phyloP scores from a whole-genome alignment of 345 rosid genomes.

The Psidium guajava region DNA sequence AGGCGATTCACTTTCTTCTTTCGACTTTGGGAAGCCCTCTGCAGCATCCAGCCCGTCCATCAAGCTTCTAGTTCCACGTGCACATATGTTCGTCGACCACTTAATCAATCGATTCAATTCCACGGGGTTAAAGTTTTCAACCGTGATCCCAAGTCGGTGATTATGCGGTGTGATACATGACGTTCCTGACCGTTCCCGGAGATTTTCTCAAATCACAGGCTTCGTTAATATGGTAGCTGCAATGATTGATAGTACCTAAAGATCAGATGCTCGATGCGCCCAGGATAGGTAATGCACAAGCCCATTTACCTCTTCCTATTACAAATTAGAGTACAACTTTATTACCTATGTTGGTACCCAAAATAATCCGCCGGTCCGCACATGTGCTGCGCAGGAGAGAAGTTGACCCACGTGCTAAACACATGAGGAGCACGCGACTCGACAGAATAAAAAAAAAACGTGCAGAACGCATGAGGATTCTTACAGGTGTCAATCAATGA shows the following conservation, averaged over 20 bases:
- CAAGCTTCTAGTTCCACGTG: neutral
- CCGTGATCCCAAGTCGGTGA: too few relatives aligned
- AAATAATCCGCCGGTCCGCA: too few relatives aligned
- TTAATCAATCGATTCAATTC: neutral
- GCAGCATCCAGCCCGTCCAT: neutral
- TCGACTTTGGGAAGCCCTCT: neutral
- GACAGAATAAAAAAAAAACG: too few relatives aligned
- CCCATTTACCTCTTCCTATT: neutral
- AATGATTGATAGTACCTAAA: neutral
- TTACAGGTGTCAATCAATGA: too few relatives aligned
- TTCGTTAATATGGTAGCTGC: neutral
- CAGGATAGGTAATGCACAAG: neutral
- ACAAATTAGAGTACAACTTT: neutral
- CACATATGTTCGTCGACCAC: neutral
- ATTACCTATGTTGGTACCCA: too few relatives aligned
- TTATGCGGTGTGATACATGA: neutral
- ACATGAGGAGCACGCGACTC: too few relatives aligned
- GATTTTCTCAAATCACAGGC: neutral
- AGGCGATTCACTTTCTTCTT: neutral
- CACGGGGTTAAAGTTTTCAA: neutral
- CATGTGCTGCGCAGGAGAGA: too few relatives aligned
- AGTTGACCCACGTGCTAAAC: too few relatives aligned
- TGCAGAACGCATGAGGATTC: too few relatives aligned
- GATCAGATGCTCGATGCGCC: neutral
- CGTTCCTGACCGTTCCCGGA: neutral